Base-by-base conservation (phyloP, 2,329 filamentous ascomycete genomes). In the Metarhizium sp. region DNA sequence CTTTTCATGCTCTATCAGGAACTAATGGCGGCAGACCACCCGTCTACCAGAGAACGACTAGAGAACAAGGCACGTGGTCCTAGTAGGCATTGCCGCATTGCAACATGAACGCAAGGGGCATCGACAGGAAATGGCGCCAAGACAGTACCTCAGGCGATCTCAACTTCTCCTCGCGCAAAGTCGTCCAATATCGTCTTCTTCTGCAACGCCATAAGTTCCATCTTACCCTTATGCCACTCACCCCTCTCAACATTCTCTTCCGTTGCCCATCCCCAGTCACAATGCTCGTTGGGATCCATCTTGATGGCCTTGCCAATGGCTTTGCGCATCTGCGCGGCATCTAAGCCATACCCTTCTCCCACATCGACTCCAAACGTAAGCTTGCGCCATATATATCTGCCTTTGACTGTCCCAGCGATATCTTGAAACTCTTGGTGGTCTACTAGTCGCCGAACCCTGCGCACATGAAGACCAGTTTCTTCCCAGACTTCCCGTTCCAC, bases 211-310 rank as follows among this genome's bases (percentile, higher is more conserved):
- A 45, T 45, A 25, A 45, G 18, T 20, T 48, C 45, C 45, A 30
- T 29, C 16, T 50, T 11, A 14, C 56, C 56, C 34, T 43, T 55
- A 10, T 32, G 20, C 50, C 53, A 55, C 40, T 29, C 13, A 2
- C 45, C 20, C 20, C n/a, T 29, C 34, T 50, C 29, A 6, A 58
- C 54, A 34, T 59, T 48, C 25, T 43, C 43, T 42, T 53, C 20
- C 8, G 7, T 48, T 16, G 58, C 58, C 58, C 58, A 59, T n/a
- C 56, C 51, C 52, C 52, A 58, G 38, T 54, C 56, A 43, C 53
- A 52, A 30, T 58, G 58, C 34, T 59, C 58, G 1, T 51, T 42
- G 3, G 55, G 56, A 29, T 59, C 56, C 49, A 58, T 48, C 32
- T 38, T 54, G 45, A 59, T 43, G 2, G 36, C 32, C 20, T 40